Evolutionary conservation across 805 yeast genomes (phyloP).

Genomic region (Wickerhamomyces rabaulensis): DNA sequence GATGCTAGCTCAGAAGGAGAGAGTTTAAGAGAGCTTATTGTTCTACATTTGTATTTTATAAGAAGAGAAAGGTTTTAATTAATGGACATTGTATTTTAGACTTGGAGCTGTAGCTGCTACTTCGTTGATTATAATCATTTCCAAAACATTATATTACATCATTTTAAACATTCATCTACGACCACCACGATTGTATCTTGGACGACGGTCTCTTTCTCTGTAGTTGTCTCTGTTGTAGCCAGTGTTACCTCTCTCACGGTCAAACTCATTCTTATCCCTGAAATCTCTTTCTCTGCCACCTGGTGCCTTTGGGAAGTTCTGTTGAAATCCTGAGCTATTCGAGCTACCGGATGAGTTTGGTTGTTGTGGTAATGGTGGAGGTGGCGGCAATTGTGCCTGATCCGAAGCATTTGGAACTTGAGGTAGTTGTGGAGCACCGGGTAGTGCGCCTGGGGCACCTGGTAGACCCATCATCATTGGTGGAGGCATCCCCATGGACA

Average conservation of each 20-base stretch:
- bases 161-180: slow-evolving; percentile 6
- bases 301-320: slow-evolving; percentile 12
- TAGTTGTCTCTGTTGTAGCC: slow-evolving; percentile 6
- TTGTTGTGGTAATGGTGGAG: not conserved
- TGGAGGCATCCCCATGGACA: slow-evolving; percentile 30
- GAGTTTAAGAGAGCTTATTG: not conserved
- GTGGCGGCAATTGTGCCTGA: slow-evolving; percentile 3
- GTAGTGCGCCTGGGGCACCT: slow-evolving; percentile 23
- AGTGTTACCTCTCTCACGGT: slow-evolving; percentile 9
- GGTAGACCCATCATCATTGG: slow-evolving; percentile 28
- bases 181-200: slow-evolving; percentile 13
- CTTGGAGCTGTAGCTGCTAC: not conserved
- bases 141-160: not conserved
- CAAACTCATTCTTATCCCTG: slow-evolving; percentile 16
- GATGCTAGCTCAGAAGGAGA: slow-evolving; percentile 25
- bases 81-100: not conserved
- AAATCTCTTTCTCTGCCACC: slow-evolving; percentile 11
- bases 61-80: not conserved
- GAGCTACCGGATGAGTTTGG: not conserved
- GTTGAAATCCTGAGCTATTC: not conserved
- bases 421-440: slow-evolving; percentile 17
- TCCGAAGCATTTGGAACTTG: slow-evolving; percentile 4
- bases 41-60: not conserved
- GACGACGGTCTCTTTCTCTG: slow-evolving; percentile 22
- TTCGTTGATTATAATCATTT: too few species aligned